Evolutionary conservation across 192 early-diverging fungal species (phyloP).

Genomic region (Jimgerdemannia flammicorona): DNA sequence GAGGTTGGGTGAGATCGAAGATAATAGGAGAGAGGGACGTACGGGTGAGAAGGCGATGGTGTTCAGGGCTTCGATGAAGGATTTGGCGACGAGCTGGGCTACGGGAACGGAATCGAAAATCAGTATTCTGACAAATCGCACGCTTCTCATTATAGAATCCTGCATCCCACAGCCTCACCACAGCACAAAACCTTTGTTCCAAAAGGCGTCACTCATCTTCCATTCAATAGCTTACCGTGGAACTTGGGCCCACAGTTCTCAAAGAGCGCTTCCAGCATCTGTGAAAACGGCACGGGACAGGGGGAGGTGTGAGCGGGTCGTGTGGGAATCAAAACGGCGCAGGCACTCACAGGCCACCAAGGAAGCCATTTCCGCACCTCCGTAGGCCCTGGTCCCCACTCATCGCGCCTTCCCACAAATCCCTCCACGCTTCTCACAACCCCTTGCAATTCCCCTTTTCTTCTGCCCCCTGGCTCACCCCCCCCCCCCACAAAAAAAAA

Average conservation of each 20-base stretch:
- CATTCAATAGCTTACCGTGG: background rate
- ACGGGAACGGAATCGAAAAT: too few relatives aligned
- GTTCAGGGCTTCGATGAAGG: slow-evolving; percentile 25
- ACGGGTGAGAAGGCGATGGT: slow-evolving; percentile 20
- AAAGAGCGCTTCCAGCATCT: background rate
- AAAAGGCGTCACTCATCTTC: too few relatives aligned
- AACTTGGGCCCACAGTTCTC: background rate
- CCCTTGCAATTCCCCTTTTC: too few relatives aligned
- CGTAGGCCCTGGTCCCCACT: too few relatives aligned
- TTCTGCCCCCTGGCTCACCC: too few relatives aligned
- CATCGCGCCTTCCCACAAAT: too few relatives aligned
- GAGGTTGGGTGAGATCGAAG: background rate
- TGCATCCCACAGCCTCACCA: background rate
- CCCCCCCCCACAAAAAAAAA: too few relatives aligned
- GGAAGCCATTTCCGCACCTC: too few relatives aligned
- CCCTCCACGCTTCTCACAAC: too few relatives aligned
- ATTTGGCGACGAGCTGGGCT: slow-evolving; percentile 15
- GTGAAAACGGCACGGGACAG: background rate
- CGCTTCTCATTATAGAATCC: background rate
- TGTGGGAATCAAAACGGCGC: too few relatives aligned
- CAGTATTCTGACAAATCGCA: background rate
- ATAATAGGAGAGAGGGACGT: background rate
- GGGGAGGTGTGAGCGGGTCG: too few relatives aligned
- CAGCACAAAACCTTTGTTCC: background rate
- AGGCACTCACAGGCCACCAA: too few relatives aligned